phyloP scores from a whole-genome alignment of 257 asterid genomes.

The Asclepias syriaca region DNA sequence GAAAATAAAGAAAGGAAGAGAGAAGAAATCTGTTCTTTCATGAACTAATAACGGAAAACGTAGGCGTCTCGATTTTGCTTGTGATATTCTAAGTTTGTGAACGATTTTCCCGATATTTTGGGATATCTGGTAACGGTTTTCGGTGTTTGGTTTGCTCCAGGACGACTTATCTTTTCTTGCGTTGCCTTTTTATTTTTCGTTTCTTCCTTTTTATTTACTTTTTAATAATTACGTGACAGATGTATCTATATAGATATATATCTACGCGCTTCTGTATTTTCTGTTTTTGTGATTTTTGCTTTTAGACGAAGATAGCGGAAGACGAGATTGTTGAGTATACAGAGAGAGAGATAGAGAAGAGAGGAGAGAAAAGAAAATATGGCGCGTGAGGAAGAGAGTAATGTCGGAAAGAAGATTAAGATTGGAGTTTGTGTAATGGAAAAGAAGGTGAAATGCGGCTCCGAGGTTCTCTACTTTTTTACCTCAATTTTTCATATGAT shows the following conservation, averaged over 20 bases:
- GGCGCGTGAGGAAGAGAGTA: no score
- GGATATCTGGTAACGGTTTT: conserved; percentile 10
- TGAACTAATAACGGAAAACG: conserved; percentile 14
- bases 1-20: neutral
- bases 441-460: conserved; percentile 99
- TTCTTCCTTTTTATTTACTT: neutral
- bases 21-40: neutral
- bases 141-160: conserved; percentile 1
- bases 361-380: no score
- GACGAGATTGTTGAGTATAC: no score
- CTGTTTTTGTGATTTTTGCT: no score
- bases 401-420: conserved; percentile 51
- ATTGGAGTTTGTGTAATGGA: conserved; percentile 97
- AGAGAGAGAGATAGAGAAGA: no score
- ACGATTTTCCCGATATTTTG: neutral
- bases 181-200: neutral
- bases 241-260: no score
- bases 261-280: no score
- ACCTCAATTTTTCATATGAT: conserved; percentile 15
- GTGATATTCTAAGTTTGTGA: neutral
- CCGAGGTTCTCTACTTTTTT: conserved; percentile 67
- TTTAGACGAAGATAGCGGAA: no score
- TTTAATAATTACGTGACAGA: no score
- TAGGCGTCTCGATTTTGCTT: conserved; percentile 12
- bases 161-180: neutral